These are phyloP conservation scores for Caryopteris hybrid DNA, from an alignment of 305 asterid genomes.

Conservation along the genomic window DNA sequence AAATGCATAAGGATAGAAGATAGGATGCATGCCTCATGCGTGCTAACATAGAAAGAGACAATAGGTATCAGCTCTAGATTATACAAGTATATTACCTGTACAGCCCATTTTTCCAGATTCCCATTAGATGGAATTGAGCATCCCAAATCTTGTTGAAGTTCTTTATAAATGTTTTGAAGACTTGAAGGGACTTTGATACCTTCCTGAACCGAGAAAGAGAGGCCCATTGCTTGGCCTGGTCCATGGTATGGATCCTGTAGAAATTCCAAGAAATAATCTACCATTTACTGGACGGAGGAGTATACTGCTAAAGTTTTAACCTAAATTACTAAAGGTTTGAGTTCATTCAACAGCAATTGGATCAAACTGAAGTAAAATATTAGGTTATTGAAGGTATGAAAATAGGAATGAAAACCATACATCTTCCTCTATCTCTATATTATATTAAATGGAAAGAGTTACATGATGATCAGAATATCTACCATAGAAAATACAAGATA, in stretches of 20 bases:
- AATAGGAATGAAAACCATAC: background rate
- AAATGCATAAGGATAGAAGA: background rate
- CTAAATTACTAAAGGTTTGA: background rate
- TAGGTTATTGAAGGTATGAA: background rate
- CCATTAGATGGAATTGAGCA: slow-evolving; percentile 79
- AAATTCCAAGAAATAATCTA: background rate
- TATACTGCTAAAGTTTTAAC: background rate
- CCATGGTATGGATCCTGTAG: slow-evolving; percentile 95
- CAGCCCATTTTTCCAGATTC: slow-evolving; percentile 89
- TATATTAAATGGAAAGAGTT: background rate
- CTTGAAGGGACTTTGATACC: slow-evolving; percentile 90
- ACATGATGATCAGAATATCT: background rate
- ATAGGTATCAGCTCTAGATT: slow-evolving; percentile 7
- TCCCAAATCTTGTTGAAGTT: slow-evolving; percentile 78
- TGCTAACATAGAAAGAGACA: slow-evolving; percentile 9
- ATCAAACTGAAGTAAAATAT: background rate
- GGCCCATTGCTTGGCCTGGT: slow-evolving; percentile 99
- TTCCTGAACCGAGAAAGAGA: slow-evolving; percentile 91
- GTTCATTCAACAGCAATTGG: slow-evolving; percentile 1
- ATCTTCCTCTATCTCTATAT: background rate
- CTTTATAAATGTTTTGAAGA: slow-evolving; percentile 84
- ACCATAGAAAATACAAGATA: background rate
- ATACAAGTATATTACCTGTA: slow-evolving; percentile 54
- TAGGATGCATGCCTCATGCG: background rate
- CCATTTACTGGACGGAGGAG: background rate